These are phyloP conservation scores for Litchi chinensis DNA, from an alignment of 345 rosid species.

Conservation along the genomic window DNA sequence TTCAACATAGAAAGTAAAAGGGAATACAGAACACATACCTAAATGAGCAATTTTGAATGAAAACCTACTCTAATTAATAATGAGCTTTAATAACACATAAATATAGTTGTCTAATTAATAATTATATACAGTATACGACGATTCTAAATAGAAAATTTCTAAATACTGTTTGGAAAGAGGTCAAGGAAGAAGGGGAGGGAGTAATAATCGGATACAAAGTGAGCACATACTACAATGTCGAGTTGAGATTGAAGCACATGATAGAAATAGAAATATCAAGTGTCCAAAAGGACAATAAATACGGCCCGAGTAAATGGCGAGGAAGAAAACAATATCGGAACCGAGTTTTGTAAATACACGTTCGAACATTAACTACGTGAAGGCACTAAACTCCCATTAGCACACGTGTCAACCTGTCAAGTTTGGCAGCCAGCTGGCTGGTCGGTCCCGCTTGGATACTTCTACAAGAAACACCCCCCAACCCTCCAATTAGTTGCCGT, in stretches of 20 bases:
- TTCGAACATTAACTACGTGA: constrained; percentile 40
- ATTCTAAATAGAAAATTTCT: no score
- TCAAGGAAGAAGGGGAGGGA: no score
- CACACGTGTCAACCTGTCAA: constrained; percentile 54
- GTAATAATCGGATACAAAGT: background rate
- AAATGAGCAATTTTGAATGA: no score
- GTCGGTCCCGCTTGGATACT: constrained; percentile 38
- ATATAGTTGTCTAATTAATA: no score
- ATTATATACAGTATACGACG: no score
- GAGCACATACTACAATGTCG: no score
- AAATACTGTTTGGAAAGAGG: no score
- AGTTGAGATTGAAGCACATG: no score
- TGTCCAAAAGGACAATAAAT: constrained; percentile 19
- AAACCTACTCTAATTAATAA: no score
- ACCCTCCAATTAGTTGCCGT: constrained; percentile 27
- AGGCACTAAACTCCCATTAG: constrained; percentile 54
- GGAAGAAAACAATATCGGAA: background rate
- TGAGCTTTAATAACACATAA: no score
- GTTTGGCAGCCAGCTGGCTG: constrained; percentile 49
- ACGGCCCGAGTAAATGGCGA: background rate
- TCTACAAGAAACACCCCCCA: constrained; percentile 10
- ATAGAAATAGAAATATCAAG: background rate
- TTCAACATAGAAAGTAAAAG: no score
- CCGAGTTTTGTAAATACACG: constrained; percentile 15
- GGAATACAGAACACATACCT: no score